Evolutionary conservation across 441 rosid species (phyloP), one percentile per base, ranked within the genome.

Genomic region (Populus hybrid): DNA sequence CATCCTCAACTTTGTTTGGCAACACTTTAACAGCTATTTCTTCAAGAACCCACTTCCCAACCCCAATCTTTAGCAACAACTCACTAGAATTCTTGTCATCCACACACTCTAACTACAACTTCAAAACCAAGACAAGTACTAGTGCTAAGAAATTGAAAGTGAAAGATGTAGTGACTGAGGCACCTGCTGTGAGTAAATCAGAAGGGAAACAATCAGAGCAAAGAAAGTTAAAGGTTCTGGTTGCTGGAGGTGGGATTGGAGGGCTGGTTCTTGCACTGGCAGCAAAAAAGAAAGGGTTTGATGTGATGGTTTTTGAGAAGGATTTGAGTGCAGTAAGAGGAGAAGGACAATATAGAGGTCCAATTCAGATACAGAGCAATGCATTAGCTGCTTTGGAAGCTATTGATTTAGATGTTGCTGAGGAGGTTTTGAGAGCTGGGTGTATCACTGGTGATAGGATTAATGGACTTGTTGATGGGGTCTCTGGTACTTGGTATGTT

Each of bases 341-440:
- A 69, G 99, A 93, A 82, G 96, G 99, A 23, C 97, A 92, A 73
- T 91, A 93, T 78, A 89, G 98, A 71, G 98, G 97, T 77, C 98
- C 97, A 20, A 95, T 95, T 82, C 99, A 93, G 85, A 75, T 95
- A 64, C 98, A 91, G 82, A 95, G 98, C 75, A 95, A 91, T 77
- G 99, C 98, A 36, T 86, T 95, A 75, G 99, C 99, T 82, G 98
- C 95, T 81, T 83, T 95, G 75, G 99, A 95, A 78, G 97, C 98
- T 8, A 93, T 95, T 80, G 97, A 93, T 84, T 79, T 82, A 82
- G 90, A 84, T 70, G 95, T 92, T 73, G 97, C 95, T 23, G 97
- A 93, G 74, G 86, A 92, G 73, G 92, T 95, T 76, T 80, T 95
- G 97, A 85, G 72, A 35, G 91, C 89, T 71, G 97, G 99, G 1